Conservation (phyloP, 2,329 filamentous ascomycete species). For the Leptographium wingfieldii region DNA sequence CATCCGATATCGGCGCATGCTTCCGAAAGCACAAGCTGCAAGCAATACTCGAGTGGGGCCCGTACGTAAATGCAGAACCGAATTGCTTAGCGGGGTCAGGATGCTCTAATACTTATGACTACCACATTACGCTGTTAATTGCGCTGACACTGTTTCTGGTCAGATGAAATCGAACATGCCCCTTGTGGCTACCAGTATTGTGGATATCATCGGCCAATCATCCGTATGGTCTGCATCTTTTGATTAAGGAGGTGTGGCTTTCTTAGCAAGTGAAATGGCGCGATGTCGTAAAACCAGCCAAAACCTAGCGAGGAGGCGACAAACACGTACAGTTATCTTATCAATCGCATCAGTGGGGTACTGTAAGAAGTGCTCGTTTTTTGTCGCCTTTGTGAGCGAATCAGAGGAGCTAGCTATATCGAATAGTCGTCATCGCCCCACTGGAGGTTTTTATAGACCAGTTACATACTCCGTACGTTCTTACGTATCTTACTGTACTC, state of each 20-base stretch:
- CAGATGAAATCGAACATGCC: constrained; percentile 6
- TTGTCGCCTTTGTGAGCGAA: constrained; percentile 6
- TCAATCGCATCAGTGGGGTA: constrained; percentile 15
- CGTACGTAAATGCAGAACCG: not conserved
- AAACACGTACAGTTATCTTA: constrained; percentile 15
- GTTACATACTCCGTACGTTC: not conserved
- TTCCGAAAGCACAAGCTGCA: not conserved
- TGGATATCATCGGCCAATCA: constrained; percentile 3
- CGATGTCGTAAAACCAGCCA: constrained; percentile 6
- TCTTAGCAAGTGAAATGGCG: constrained; percentile 6
- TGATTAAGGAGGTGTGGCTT: not conserved
- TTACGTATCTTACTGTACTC: too few species aligned
- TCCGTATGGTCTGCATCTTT: not conserved
- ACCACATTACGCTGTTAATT: constrained; percentile 1
- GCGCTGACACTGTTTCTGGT: constrained; percentile 11
- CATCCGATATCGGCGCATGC: not conserved
- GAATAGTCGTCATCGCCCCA: not conserved
- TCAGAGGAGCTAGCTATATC: not conserved
- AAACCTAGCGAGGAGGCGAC: not conserved
- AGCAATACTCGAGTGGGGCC: not conserved
- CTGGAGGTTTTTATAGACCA: not conserved
- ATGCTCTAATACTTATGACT: not conserved
- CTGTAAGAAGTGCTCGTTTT: not conserved
- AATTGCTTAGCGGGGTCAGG: not conserved
- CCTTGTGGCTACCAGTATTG: not conserved